A percentile compares a stretch with the other conserved stretches of the same genome.
phyloP scores from a whole-genome alignment of 805 yeast genomes.

The Suhomyces xylopsoci region DNA sequence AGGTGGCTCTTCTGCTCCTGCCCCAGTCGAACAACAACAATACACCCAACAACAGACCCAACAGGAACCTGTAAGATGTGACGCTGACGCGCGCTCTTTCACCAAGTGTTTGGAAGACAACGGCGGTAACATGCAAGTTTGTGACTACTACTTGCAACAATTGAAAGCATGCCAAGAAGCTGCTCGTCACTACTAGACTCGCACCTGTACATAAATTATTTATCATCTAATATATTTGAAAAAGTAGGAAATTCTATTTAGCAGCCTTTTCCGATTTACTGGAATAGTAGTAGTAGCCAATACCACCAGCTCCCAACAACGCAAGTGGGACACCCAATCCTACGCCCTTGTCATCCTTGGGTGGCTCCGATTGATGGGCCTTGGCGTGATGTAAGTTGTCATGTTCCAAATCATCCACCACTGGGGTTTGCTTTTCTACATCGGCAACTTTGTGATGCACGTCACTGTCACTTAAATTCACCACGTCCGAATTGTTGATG shows the following conservation, averaged over 20 bases:
- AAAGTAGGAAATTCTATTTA: background rate
- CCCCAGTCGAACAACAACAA: slow-evolving; percentile 50
- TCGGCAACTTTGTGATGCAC: slow-evolving; percentile 35
- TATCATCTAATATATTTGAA: background rate
- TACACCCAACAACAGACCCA: slow-evolving; percentile 37
- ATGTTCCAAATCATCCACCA: slow-evolving; percentile 39
- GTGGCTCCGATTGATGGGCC: slow-evolving; percentile 5
- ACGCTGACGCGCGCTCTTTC: slow-evolving; percentile 89
- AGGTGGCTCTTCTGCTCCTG: slow-evolving; percentile 49
- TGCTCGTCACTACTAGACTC: slow-evolving; percentile 65
- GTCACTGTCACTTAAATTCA: slow-evolving; percentile 32
- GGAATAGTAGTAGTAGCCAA: slow-evolving; percentile 23
- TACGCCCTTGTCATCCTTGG: background rate
- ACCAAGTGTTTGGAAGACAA: slow-evolving; percentile 94
- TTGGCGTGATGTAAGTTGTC: slow-evolving; percentile 17
- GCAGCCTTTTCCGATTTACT: slow-evolving; percentile 1
- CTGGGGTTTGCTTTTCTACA: slow-evolving; percentile 27
- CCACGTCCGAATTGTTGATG: slow-evolving; percentile 35
- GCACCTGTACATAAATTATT: background rate
- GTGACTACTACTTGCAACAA: slow-evolving; percentile 96
- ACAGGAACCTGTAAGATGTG: slow-evolving; percentile 62
- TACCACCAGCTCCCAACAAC: slow-evolving; percentile 29
- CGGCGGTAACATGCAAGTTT: slow-evolving; percentile 92
- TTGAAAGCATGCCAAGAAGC: slow-evolving; percentile 97
- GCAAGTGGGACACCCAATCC: slow-evolving; percentile 19